Conservation (phyloP, 495 filamentous ascomycete species). For the Penicillium malachiteum region DNA sequence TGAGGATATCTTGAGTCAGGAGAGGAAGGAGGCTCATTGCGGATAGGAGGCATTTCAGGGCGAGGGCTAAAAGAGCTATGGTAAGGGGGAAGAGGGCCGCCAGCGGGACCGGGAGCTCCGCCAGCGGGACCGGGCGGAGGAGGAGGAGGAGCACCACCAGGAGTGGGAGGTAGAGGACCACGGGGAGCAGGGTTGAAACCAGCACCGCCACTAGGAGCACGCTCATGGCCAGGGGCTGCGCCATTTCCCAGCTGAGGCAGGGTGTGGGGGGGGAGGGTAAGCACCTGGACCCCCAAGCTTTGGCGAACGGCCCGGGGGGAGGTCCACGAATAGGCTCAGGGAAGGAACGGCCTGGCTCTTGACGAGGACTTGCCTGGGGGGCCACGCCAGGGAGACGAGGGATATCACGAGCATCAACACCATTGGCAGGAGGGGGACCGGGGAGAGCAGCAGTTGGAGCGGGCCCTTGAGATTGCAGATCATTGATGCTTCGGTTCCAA, state of each 20-base stretch:
- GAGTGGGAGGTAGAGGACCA: conserved; percentile 41
- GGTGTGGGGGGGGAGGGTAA: conserved; percentile 60
- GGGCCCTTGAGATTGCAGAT: conserved; percentile 66
- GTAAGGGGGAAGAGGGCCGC: conserved; percentile 49
- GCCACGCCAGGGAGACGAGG: conserved; percentile 63
- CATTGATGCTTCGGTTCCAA: conserved; percentile 76
- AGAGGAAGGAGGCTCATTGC: conserved; percentile 82
- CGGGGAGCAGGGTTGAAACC: conserved; percentile 33
- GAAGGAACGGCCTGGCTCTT: conserved; percentile 70
- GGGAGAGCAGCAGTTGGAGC: neutral
- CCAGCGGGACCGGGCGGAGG: conserved; percentile 56
- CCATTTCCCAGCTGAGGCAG: conserved; percentile 63
- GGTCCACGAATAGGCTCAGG: conserved; percentile 67
- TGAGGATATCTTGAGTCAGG: conserved; percentile 80
- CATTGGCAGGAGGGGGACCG: conserved; percentile 60
- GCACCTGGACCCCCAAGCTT: conserved; percentile 58
- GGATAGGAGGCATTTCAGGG: conserved; percentile 79
- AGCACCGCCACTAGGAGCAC: conserved; percentile 57
- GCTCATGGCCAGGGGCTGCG: conserved; percentile 49
- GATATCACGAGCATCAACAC: conserved; percentile 74
- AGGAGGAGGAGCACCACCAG: conserved; percentile 40
- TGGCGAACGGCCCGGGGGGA: conserved; percentile 54
- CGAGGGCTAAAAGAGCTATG: conserved; percentile 70
- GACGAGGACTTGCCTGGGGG: conserved; percentile 66
- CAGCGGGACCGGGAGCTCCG: conserved; percentile 42